Evolutionary conservation across 768 basidiomycete species (phyloP), one percentile per base, ranked within the genome.

Genomic region (Filobasidium wieringae): DNA sequence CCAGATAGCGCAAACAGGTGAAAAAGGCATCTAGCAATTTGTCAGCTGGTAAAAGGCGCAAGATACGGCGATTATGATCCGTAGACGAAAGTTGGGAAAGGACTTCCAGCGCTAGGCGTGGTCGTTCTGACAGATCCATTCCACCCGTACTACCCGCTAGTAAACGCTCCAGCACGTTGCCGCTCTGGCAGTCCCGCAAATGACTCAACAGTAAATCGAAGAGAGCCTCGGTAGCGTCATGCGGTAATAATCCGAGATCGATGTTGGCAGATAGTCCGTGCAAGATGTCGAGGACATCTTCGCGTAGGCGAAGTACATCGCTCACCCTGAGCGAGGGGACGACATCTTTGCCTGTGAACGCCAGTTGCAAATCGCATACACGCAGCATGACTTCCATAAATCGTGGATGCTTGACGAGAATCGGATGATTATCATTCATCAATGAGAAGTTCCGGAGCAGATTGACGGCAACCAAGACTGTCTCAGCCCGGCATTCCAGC

Each of bases 391-490:
- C 65, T 64, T 82, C 80, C 33, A 88, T 72, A 12, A 87, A 71
- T 51, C 83, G 78, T 6, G 80, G 79, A 58, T 87, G 82, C 37
- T 76, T 79, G 1, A 83, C 80, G 66, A 93, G 77, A 66, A 81
- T 82, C 41, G 77, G 76, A 60, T 79, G 71, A 66, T 93, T 93
- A 62, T 92, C 85, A 7, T 74, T 75, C 57, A 84, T 77, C 60
- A 83, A 76, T n/a, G 87, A 82, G 64, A 95, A 78, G 75, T 93
- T 95, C 45, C 89, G 86, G 53, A 96, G 77, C 66, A 96, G 82
- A 71, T 87, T 90, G 43, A 84, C 72, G 53, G 86, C 78, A 17
- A 82, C 76, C 29, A 88, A 78, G 49, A 91, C 77, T 53, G 84
- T 75, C 61, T 85, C 84, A 30, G 41, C 41, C 26, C 58, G 14